Evolutionary conservation across 2,329 filamentous ascomycete genomes (phyloP), one percentile per base, ranked within the genome.

Genomic region (Hirsutella thompsonii): DNA sequence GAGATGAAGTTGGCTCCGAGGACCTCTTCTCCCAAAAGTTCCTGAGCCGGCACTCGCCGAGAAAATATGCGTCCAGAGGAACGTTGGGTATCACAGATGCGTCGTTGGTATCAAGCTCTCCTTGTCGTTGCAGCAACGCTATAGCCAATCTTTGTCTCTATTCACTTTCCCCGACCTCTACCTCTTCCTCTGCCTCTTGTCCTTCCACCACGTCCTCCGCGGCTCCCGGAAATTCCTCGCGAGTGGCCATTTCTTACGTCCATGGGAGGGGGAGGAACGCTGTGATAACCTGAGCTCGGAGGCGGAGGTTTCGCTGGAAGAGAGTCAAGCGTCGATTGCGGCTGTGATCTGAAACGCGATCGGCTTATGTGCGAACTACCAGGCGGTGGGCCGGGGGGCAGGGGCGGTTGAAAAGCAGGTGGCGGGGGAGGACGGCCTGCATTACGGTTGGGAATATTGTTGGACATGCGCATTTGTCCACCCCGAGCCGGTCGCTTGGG

Each of bases 381-480:
- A 16, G 32, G 32, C n/a, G 32, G 32, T 16, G 59, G 61, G 30
- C 59, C 60, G n/a, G 59, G 55, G 42, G 62, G 62, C 19, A 63
- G 57, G 37, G 62, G 61, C 43, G 61, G 61, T 43, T 34, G 32
- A 34, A 34, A 18, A 18, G 32, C 9, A 34, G 32, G 4, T 18
- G 32, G 16, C 16, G 14, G 59, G 59, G 20, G 39, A 47, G 36
- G 51, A 42, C 38, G 44, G 42, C 34, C 47, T 34, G 32, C n/a
- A 18, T 9, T 18, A 16, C 32, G 32, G 16, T 8, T 19, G 14
- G 47, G 61, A 33, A 66, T 61, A 44, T 63, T 64, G 49, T 56
- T 62, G 4, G 62, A 54, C 54, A 66, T 51, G 28, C 58, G 59
- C 43, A 66, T 65, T 42, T 57, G 55, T 8, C 61, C 61, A 9